Evolutionary conservation across 305 asterid genomes (phyloP), one percentile per base, ranked within the genome.

Genomic region (Fraxinus velutina): DNA sequence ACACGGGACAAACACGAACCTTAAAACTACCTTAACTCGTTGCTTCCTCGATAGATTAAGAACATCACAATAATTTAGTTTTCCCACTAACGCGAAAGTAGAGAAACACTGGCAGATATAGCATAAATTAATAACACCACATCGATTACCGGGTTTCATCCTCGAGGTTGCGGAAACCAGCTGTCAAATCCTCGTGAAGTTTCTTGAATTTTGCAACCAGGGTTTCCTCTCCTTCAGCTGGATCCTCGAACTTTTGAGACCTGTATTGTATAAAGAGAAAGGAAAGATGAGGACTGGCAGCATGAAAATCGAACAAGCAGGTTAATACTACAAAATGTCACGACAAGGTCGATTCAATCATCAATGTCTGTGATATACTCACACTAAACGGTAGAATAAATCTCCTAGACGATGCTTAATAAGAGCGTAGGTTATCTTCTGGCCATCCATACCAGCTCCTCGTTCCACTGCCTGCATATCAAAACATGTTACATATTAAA

Each of bases 391-490:
- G 88, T 95, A 95, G 83, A 95, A 95, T 30, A 95, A 83, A 84
- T 95, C 99, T 78, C 98, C 98, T 12, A 93, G 87, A 57, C 97
- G 94, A 88, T 93, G 99, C 93, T 95, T 95, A 85, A 95, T 89
- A 52, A 95, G 95, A 74, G 89, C 85, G 88, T 95, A 95, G 32
- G 97, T 91, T 80, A 95, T 95, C 92, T 92, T 95, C 88, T 94
- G 97, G 27, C 98, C 98, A 84, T 95, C 99, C 96, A 92, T 92
- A 79, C 99, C 99, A 86, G 99, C 99, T 82, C 95, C 99, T 78
- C 99, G 91, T 83, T 95, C 99, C 74, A 92, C 98, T 1, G 99
- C 97, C 99, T 95, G 93, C 78, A 73, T 78, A 85, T 66, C 36
- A 81, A 75, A 78, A 64, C 76, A 77, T 57, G 34, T 34, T 10